Conservation (phyloP, 2,329 filamentous ascomycete genomes). For the Calycina marina region DNA sequence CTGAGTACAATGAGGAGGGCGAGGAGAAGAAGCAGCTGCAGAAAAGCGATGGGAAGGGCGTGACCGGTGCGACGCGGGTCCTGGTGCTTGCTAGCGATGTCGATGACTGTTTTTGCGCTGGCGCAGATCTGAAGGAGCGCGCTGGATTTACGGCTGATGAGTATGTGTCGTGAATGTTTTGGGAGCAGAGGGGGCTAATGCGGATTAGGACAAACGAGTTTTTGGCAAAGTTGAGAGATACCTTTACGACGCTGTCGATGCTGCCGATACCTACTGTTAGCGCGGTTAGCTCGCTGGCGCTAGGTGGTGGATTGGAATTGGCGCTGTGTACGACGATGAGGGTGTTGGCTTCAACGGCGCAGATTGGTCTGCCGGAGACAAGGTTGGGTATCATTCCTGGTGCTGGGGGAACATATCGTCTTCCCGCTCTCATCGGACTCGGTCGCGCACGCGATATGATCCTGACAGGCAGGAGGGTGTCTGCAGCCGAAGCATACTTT, state of each 20-base stretch:
- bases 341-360: conserved; percentile 65
- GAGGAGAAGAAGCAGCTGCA: conserved; percentile 35
- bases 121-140: conserved; percentile 86
- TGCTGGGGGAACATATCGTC: conserved; percentile 80
- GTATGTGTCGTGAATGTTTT: conserved; percentile 37
- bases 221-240: conserved; percentile 59
- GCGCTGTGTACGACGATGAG: conserved; percentile 82
- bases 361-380: conserved; percentile 79
- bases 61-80: conserved; percentile 53
- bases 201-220: conserved; percentile 58
- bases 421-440: conserved; percentile 68
- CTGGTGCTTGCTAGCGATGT: conserved; percentile 72
- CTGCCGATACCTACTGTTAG: conserved; percentile 85
- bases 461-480: conserved; percentile 75
- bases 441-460: conserved; percentile 78
- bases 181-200: no score
- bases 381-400: conserved; percentile 88
- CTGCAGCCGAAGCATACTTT: conserved; percentile 77
- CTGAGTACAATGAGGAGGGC: conserved; percentile 40
- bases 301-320: conserved; percentile 88
- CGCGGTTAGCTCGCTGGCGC: conserved; percentile 70
- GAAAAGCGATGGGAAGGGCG: conserved; percentile 29
- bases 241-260: conserved; percentile 55
- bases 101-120: conserved; percentile 84
- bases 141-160: conserved; percentile 62